Conservation (phyloP, 179 eudicot species). For the Drosera spatulata region DNA sequence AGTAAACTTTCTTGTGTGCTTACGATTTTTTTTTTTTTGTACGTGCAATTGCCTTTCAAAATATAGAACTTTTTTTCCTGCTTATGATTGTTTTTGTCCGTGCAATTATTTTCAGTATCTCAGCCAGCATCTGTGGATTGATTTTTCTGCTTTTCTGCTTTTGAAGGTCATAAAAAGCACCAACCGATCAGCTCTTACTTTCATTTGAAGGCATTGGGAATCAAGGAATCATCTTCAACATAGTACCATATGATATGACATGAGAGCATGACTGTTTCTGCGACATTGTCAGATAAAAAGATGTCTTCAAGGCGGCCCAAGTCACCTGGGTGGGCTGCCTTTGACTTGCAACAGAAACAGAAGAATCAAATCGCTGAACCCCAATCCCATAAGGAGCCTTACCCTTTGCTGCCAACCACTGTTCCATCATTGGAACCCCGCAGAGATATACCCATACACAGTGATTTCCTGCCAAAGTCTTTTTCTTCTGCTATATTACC, state of each 20-base stretch:
- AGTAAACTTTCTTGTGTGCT: too few relatives aligned
- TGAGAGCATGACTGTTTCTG: conserved; percentile 5
- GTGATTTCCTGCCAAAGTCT: conserved; percentile 21
- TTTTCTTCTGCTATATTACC: conserved; percentile 46
- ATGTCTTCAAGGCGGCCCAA: conserved; percentile 42
- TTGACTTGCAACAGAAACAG: conserved; percentile 51
- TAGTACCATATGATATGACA: neutral
- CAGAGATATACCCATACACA: conserved; percentile 9
- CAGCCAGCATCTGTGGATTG: neutral
- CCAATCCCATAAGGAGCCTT: conserved; percentile 28
- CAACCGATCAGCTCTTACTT: neutral
- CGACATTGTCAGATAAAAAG: conserved; percentile 15
- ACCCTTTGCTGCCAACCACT: conserved; percentile 40
- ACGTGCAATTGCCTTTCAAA: too few relatives aligned
- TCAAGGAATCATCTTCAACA: neutral
- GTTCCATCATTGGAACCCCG: conserved; percentile 12
- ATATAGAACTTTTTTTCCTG: neutral
- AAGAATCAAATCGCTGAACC: conserved; percentile 11
- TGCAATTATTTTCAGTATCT: neutral
- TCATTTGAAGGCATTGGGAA: neutral
- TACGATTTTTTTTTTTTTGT: too few relatives aligned
- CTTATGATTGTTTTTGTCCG: neutral
- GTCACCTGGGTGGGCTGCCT: conserved; percentile 81
- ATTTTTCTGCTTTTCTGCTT: neutral
- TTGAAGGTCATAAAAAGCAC: neutral